Conservation (phyloP, 139 green algal genomes). For the Deuterostichococcus epilithicus region DNA sequence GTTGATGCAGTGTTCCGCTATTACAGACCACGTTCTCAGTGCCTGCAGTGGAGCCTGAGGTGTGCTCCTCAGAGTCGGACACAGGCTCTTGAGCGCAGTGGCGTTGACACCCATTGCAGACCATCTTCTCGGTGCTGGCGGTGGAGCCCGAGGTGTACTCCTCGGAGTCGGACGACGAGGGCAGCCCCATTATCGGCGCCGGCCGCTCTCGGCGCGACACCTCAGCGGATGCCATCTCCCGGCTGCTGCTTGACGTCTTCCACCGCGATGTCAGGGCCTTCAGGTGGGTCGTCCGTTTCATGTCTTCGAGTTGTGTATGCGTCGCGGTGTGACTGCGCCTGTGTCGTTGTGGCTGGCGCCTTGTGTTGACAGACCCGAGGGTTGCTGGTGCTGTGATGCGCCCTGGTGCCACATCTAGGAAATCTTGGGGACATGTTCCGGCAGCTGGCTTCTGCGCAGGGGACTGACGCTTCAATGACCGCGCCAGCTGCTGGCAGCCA, state of each 20-base stretch:
- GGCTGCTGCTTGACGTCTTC: slow-evolving; percentile 23
- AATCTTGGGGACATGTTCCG: no score
- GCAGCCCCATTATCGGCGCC: slow-evolving; percentile 7
- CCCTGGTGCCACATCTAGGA: no score
- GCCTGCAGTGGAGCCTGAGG: neutral
- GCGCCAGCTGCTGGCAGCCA: no score
- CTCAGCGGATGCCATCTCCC: slow-evolving; percentile 11
- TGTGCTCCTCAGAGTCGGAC: neutral
- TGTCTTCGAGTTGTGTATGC: no score
- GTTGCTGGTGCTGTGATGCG: no score
- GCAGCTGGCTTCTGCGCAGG: no score
- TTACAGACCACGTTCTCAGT: neutral
- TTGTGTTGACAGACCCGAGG: no score
- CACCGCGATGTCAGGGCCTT: slow-evolving; percentile 9
- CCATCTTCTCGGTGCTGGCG: slow-evolving; percentile 10
- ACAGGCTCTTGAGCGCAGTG: neutral
- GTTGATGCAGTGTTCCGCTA: neutral
- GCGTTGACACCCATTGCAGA: slow-evolving; percentile 7
- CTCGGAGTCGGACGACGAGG: neutral
- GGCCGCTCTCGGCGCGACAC: neutral
- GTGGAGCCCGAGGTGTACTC: neutral
- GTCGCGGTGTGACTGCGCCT: no score
- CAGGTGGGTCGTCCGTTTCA: slow-evolving; percentile 7
- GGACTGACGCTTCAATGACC: no score
- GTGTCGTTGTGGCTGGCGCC: neutral